Percentiles rank a stretch among this genome's conserved stretches.
Conservation (phyloP, 352 stramenopile genomes). For the Globisporangium cederbergense region DNA sequence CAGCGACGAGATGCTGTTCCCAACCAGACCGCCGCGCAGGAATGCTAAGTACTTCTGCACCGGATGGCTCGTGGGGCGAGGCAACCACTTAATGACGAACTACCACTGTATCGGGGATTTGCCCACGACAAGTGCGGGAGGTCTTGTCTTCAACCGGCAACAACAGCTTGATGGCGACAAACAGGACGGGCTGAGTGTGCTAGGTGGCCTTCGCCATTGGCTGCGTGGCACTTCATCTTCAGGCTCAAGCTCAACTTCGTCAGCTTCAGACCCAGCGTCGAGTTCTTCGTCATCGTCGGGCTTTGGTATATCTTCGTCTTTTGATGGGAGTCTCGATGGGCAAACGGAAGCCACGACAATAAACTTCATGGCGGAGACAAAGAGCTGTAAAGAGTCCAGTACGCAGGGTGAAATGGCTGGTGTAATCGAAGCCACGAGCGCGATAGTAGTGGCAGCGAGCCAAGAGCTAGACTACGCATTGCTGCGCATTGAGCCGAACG, state of each 20-base stretch:
- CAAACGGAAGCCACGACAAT: constrained; percentile 23
- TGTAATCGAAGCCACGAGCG: constrained; percentile 39
- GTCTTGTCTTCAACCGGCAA: background rate
- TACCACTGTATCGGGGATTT: constrained; percentile 50
- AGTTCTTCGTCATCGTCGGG: constrained; percentile 3
- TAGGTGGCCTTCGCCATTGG: background rate
- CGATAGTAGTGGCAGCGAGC: constrained; percentile 35
- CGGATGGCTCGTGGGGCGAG: constrained; percentile 53
- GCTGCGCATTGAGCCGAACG: constrained; percentile 36
- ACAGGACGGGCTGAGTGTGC: background rate
- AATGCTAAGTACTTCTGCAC: constrained; percentile 45
- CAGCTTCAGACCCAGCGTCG: constrained; percentile 17
- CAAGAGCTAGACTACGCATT: constrained; percentile 56
- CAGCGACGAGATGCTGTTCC: background rate
- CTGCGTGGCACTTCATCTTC: background rate
- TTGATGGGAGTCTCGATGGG: background rate
- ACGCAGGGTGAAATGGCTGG: constrained; percentile 35
- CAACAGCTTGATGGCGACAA: background rate
- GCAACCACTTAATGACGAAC: constrained; percentile 65
- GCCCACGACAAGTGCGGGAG: constrained; percentile 10
- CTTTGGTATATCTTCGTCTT: background rate
- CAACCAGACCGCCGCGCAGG: background rate
- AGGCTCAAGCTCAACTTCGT: constrained; percentile 9
- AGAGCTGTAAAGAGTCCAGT: constrained; percentile 29
- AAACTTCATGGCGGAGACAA: constrained; percentile 61